Evolutionary conservation across 257 asterid genomes (phyloP).

Genomic region (Scutellaria minor): DNA sequence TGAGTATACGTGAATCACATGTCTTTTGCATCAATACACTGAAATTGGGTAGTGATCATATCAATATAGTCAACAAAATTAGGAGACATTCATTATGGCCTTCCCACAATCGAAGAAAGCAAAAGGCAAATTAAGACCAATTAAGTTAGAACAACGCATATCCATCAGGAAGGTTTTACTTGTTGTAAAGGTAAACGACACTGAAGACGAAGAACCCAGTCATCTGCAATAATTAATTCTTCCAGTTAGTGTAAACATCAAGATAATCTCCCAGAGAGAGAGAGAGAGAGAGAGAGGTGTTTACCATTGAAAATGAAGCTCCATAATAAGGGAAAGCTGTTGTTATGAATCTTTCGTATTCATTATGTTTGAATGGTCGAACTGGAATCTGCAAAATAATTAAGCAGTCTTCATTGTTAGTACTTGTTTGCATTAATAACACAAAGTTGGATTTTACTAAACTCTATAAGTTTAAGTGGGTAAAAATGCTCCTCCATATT

Average conservation of each 20-base stretch:
- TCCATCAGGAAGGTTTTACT: constrained; percentile 6
- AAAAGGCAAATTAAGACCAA: background rate
- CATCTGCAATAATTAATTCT: constrained; percentile 21
- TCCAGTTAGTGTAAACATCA: background rate
- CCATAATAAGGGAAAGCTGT: constrained; percentile 37
- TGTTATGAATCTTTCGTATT: constrained; percentile 36
- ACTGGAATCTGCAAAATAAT: constrained; percentile 33
- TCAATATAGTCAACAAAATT: constrained; percentile 16
- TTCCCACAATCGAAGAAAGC: background rate
- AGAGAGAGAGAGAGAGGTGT: constrained; percentile 12
- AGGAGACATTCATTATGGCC: background rate
- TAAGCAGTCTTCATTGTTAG: background rate
- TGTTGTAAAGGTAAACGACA: constrained; percentile 34
- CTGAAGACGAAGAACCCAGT: constrained; percentile 37
- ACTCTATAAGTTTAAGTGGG: background rate
- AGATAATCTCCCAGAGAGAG: background rate
- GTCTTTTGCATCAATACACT: constrained; percentile 5
- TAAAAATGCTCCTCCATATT: background rate
- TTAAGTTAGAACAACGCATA: background rate
- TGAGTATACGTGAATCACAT: constrained; percentile 10
- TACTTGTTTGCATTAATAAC: constrained; percentile 1
- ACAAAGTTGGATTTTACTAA: background rate
- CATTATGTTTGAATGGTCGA: constrained; percentile 37
- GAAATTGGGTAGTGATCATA: background rate
- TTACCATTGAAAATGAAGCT: constrained; percentile 38